phyloP scores from a whole-genome alignment of 345 rosid genomes.

The Aquilaria sinensis region DNA sequence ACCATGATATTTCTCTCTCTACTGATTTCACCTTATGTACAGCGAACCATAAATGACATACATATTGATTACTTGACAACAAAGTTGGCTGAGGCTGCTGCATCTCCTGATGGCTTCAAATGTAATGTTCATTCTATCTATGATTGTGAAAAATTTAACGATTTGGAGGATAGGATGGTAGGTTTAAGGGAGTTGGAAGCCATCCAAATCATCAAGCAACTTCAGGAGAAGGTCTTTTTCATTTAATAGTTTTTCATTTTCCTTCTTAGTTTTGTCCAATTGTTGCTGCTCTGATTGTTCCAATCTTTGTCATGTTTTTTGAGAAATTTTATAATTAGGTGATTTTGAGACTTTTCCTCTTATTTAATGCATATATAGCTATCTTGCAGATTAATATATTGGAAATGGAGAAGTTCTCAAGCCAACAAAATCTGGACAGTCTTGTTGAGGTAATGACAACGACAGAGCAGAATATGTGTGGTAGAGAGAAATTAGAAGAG shows the following conservation, averaged over 20 bases:
- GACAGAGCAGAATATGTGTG: constrained; percentile 49
- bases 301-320: constrained; percentile 1
- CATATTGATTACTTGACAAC: constrained; percentile 59
- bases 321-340: constrained; percentile 6
- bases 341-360: constrained; percentile 11
- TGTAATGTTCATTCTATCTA: constrained; percentile 16
- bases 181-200: constrained; percentile 55
- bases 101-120: constrained; percentile 15
- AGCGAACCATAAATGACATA: constrained; percentile 58
- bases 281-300: background rate
- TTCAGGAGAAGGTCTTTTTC: constrained; percentile 74
- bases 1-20: background rate
- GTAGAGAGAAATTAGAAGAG: constrained; percentile 60
- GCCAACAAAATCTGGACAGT: constrained; percentile 59
- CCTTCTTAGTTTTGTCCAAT: background rate
- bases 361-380: background rate
- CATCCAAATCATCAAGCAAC: constrained; percentile 69
- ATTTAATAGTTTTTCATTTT: constrained; percentile 9
- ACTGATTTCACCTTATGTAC: constrained; percentile 10
- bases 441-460: constrained; percentile 31
- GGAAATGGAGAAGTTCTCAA: constrained; percentile 63
- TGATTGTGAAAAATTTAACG: constrained; percentile 15
- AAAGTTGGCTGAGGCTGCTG: constrained; percentile 39
- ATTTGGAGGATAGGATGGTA: constrained; percentile 27
- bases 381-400: constrained; percentile 50